Percentiles rank a stretch among this genome's conserved stretches.
Conservation (phyloP, 345 rosid genomes). For the Eutrema japonicum region DNA sequence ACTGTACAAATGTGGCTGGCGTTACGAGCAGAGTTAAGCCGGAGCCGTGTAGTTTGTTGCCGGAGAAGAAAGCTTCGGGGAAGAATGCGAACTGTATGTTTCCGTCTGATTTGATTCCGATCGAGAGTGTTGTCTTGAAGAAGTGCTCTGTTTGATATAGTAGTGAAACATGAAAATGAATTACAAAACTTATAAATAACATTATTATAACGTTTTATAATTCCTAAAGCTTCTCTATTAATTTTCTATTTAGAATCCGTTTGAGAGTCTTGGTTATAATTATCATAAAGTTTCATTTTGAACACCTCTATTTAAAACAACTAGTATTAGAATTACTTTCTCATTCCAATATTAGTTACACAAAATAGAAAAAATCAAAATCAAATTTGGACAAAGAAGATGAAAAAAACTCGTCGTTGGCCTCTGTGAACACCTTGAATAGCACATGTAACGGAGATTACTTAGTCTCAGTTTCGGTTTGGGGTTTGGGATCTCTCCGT, state of each 20-base stretch:
- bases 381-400: conserved; percentile 9
- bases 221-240: background rate
- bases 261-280: background rate
- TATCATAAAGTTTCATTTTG: background rate
- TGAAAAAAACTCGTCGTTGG: background rate
- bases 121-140: conserved; percentile 56
- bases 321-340: conserved; percentile 12
- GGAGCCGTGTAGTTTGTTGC: conserved; percentile 55
- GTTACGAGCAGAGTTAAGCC: conserved; percentile 62
- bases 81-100: conserved; percentile 54
- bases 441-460: background rate
- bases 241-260: background rate
- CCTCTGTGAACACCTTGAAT: background rate
- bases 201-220: background rate
- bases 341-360: background rate
- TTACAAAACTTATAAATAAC: background rate
- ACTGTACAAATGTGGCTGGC: conserved; percentile 68
- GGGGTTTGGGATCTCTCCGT: background rate
- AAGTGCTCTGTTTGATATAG: conserved; percentile 46
- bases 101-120: conserved; percentile 62
- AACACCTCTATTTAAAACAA: background rate
- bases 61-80: conserved; percentile 46
- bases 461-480: background rate
- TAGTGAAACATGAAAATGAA: background rate
- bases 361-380: background rate